Percentiles rank a stretch among this genome's conserved stretches.
Evolutionary conservation across 306 rosid genomes (phyloP).

Genomic region (Senna siamea): DNA sequence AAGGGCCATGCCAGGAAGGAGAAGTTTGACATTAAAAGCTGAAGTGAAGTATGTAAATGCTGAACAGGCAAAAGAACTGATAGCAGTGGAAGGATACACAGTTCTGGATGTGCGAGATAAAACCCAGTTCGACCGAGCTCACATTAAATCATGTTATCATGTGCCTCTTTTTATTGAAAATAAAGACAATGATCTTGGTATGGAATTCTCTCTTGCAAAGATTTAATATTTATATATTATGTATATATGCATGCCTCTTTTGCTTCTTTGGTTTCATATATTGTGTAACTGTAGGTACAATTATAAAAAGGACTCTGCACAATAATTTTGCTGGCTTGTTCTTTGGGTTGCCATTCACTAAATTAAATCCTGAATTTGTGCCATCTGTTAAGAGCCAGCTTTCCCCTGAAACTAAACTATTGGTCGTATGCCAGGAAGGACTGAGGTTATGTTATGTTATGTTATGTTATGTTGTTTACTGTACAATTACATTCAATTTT

Average conservation of each 20-base stretch:
- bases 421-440: constrained; percentile 95
- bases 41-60: constrained; percentile 71
- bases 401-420: constrained; percentile 67
- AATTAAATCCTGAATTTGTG: constrained; percentile 78
- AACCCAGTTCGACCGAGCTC: constrained; percentile 79
- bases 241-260: background rate
- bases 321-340: constrained; percentile 92
- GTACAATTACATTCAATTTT: background rate
- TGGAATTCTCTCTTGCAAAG: constrained; percentile 15
- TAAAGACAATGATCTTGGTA: constrained; percentile 80
- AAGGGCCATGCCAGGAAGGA: constrained; percentile 52
- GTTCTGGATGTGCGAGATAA: constrained; percentile 85
- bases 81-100: constrained; percentile 66
- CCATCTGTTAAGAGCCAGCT: constrained; percentile 72
- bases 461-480: constrained; percentile 28
- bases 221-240: no score
- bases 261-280: background rate
- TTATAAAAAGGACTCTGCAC: constrained; percentile 82
- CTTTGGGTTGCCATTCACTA: constrained; percentile 84
- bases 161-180: constrained; percentile 90
- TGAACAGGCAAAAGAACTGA: constrained; percentile 78
- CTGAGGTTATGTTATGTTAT: constrained; percentile 59
- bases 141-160: constrained; percentile 77
- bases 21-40: constrained; percentile 60
- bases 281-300: constrained; percentile 62